These are phyloP conservation scores for Leccinum ponderosum DNA, from an alignment of 1,284 basidiomycete species.

Conservation along the genomic window DNA sequence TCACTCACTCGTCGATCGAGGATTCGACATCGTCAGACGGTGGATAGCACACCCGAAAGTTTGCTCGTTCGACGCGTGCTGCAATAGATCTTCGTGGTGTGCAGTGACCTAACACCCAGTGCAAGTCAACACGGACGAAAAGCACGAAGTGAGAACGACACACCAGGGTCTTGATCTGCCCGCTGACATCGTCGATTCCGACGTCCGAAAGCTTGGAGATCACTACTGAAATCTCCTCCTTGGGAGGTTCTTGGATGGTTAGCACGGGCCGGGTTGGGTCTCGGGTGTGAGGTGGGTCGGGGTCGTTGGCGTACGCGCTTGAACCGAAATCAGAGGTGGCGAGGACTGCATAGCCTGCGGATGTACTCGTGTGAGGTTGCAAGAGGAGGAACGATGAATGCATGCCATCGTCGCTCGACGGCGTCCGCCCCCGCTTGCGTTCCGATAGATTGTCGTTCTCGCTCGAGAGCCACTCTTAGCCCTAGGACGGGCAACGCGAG, in stretches of 20 bases:
- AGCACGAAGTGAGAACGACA: slow-evolving; percentile 6
- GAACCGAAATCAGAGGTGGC: slow-evolving; percentile 73
- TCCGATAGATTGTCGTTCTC: slow-evolving; percentile 5
- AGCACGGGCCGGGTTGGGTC: slow-evolving; percentile 31
- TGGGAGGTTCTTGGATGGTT: slow-evolving; percentile 56
- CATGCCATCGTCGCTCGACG: slow-evolving; percentile 22
- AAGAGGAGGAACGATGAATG: slow-evolving; percentile 5
- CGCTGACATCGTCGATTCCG: slow-evolving; percentile 86
- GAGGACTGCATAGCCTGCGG: slow-evolving; percentile 66
- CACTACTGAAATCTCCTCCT: slow-evolving; percentile 85
- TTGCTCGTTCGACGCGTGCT: slow-evolving; percentile 49
- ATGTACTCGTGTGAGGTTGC: neutral
- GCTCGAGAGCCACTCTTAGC: slow-evolving; percentile 26
- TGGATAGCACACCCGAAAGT: slow-evolving; percentile 61
- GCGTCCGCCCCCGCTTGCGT: neutral
- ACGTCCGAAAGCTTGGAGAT: slow-evolving; percentile 76
- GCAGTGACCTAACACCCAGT: slow-evolving; percentile 50
- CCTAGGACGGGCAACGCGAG: slow-evolving; percentile 21
- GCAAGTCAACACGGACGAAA: neutral
- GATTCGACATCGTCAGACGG: slow-evolving; percentile 65
- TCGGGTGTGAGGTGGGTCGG: slow-evolving; percentile 33
- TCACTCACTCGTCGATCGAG: slow-evolving; percentile 67
- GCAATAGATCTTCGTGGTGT: slow-evolving; percentile 71
- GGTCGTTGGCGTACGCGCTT: slow-evolving; percentile 87
- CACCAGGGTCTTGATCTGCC: slow-evolving; percentile 78